Percentiles rank a stretch among this genome's conserved stretches.
phyloP scores from a whole-genome alignment of 2,329 filamentous ascomycete genomes.

The Arthroderma sp. region DNA sequence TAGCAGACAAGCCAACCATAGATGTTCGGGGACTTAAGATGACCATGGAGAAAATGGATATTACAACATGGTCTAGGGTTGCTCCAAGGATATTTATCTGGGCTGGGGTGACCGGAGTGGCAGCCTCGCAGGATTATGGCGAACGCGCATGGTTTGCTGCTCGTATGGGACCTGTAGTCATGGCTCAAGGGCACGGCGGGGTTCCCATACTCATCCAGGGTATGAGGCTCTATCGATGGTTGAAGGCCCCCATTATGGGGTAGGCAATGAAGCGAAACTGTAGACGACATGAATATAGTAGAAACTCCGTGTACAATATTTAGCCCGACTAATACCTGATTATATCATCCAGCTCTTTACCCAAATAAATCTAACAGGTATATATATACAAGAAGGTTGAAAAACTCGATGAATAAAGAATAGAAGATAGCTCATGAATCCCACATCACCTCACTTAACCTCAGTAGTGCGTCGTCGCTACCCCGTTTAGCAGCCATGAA shows the following conservation, averaged over 20 bases:
- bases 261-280: background rate
- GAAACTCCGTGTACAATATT: background rate
- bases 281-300: background rate
- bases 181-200: slow-evolving; percentile 1
- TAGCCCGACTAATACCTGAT: background rate
- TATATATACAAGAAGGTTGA: background rate
- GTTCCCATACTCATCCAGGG: background rate
- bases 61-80: slow-evolving; percentile 4
- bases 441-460: slow-evolving; percentile 39
- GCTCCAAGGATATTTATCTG: slow-evolving; percentile 9
- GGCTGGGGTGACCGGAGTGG: slow-evolving; percentile 6
- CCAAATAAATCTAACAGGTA: background rate
- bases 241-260: background rate
- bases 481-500: slow-evolving; percentile 36
- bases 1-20: background rate
- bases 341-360: background rate
- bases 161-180: slow-evolving; percentile 6
- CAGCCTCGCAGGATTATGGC: background rate
- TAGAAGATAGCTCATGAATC: slow-evolving; percentile 23
- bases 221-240: background rate
- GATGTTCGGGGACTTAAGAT: background rate
- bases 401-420: background rate
- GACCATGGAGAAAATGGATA: slow-evolving; percentile 4
- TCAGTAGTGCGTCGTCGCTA: slow-evolving; percentile 34
- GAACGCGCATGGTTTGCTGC: slow-evolving; percentile 8